A percentile compares a stretch with the other conserved stretches of the same genome.
Conservation (phyloP, 208 protist species). For the Trypanosoma congolense region DNA sequence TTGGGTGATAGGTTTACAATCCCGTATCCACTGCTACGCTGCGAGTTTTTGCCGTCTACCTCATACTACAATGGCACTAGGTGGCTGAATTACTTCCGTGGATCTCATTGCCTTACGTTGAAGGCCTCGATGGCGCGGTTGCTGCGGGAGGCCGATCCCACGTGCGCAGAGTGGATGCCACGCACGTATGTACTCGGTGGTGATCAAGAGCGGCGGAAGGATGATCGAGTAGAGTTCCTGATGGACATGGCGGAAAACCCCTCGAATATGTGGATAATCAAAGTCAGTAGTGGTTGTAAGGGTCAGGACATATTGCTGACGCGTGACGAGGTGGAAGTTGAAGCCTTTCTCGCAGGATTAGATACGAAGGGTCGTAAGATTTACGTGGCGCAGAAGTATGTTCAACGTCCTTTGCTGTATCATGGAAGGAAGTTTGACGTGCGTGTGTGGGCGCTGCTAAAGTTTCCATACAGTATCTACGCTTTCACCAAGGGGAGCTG, state of each 20-base stretch:
- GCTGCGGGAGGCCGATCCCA: conserved; percentile 40
- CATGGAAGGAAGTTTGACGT: conserved; percentile 88
- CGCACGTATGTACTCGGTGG: conserved; percentile 71
- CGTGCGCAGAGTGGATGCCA: conserved; percentile 59
- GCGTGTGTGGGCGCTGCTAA: conserved; percentile 76
- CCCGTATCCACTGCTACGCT: conserved; percentile 65
- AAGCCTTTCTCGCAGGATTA: conserved; percentile 36
- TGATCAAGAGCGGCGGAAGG: conserved; percentile 39
- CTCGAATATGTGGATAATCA: conserved; percentile 78
- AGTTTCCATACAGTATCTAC: conserved; percentile 54
- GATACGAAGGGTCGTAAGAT: conserved; percentile 24
- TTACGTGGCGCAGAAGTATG: conserved; percentile 85
- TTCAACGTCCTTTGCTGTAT: conserved; percentile 71
- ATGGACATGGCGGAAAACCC: conserved; percentile 22
- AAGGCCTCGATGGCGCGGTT: conserved; percentile 74
- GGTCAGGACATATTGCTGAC: conserved; percentile 69
- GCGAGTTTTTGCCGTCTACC: conserved; percentile 38
- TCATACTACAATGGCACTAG: conserved; percentile 57
- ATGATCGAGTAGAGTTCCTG: conserved; percentile 50
- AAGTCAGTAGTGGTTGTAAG: conserved; percentile 77
- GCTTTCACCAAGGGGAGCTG: conserved; percentile 82
- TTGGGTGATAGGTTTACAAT: conserved; percentile 82
- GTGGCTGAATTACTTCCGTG: conserved; percentile 88
- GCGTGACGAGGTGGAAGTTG: conserved; percentile 24
- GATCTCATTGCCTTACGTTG: conserved; percentile 75